These are phyloP conservation scores for Aspergillus steynii DNA, from an alignment of 495 filamentous ascomycete genomes.

Conservation along the genomic window DNA sequence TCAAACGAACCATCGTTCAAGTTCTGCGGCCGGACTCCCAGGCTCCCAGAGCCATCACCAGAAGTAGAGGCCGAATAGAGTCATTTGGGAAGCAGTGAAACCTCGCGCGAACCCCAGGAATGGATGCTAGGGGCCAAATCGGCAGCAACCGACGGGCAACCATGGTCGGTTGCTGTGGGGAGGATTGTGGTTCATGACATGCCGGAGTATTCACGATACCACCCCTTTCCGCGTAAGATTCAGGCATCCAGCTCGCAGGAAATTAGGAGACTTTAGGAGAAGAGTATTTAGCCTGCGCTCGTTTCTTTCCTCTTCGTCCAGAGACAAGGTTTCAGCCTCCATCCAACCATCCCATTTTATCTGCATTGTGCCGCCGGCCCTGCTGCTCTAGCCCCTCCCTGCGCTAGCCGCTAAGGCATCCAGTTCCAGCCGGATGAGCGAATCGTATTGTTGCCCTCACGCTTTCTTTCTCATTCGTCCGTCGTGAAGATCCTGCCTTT, in stretches of 20 bases:
- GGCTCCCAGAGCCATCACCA: too few species aligned
- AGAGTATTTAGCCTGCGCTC: too few species aligned
- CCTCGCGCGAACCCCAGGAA: background rate
- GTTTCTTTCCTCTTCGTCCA: too few species aligned
- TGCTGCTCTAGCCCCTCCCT: background rate
- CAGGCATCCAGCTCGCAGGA: too few species aligned
- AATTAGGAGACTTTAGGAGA: too few species aligned
- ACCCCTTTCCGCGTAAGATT: too few species aligned
- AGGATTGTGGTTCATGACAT: background rate
- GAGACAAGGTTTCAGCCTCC: too few species aligned
- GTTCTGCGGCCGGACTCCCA: background rate
- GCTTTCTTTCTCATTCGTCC: conserved; percentile 13
- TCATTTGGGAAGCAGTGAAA: background rate
- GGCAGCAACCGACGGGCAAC: background rate
- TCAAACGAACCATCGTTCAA: background rate
- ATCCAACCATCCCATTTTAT: background rate
- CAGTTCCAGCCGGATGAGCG: background rate
- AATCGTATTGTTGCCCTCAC: background rate
- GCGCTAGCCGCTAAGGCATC: background rate
- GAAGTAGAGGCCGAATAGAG: too few species aligned
- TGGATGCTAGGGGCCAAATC: background rate
- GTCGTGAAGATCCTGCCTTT: conserved; percentile 20
- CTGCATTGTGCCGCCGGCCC: background rate
- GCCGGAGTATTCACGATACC: too few species aligned
- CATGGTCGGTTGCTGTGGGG: background rate